A percentile compares a stretch with the other conserved stretches of the same genome.
phyloP scores from a whole-genome alignment of 169 alveolate genomes.

The Plasmodium falciparum region DNA sequence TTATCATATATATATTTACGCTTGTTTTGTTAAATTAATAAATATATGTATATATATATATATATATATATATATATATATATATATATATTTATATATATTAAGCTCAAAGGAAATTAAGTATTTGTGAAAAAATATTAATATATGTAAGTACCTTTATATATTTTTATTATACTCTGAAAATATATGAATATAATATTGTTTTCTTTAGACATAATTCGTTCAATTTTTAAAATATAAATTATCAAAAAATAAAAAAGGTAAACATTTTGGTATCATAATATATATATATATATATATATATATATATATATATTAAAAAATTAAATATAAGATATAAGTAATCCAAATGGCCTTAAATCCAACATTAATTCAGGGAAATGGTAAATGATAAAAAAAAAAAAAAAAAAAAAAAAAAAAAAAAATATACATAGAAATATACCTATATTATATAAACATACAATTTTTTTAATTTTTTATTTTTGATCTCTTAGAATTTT shows the following conservation, averaged over 20 bases:
- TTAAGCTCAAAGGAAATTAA: background rate
- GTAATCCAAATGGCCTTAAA: constrained; percentile 41
- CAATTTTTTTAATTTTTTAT: constrained; percentile 3
- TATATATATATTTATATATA: no score
- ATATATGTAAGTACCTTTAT: background rate
- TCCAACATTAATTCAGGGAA: constrained; percentile 61
- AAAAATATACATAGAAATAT: background rate
- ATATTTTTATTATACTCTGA: no score
- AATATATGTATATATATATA: background rate
- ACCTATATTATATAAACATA: no score
- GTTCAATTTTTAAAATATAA: background rate
- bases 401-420: background rate
- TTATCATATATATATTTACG: background rate
- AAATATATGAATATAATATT: background rate
- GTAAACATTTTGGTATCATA: no score
- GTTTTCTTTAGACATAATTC: background rate
- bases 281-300: no score
- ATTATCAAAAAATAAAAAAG: background rate
- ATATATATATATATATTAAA: background rate
- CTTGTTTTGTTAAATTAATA: background rate
- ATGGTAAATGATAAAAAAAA: constrained; percentile 28
- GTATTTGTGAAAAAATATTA: no score
- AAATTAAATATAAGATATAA: background rate
- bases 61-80: background rate
- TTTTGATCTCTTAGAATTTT: constrained; percentile 21